Evolutionary conservation across 495 filamentous ascomycete genomes (phyloP), one percentile per base, ranked within the genome.

Genomic region (Aspergillus indologenus): DNA sequence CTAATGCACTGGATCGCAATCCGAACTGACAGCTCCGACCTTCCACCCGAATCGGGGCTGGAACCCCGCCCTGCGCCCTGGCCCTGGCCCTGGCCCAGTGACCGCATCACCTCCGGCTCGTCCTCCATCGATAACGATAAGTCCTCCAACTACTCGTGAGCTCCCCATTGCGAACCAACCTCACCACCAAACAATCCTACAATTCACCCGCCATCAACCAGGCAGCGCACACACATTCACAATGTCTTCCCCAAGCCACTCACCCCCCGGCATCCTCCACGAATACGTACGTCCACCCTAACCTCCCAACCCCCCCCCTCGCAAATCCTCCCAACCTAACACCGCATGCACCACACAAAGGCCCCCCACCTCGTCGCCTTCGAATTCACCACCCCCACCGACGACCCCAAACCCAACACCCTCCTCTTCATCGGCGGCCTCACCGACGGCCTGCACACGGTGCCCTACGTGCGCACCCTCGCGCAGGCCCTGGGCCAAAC

Each of bases 351-450:
- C 49, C n/a, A 9, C 34, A 48, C 26, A 19, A 54, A 86, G 79
- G 74, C 81, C 53, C 68, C 77, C n/a, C 68, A 71, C 42, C 79
- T 88, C 23, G 73, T 79, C 45, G 82, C 83, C 18, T 87, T 86
- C 64, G 85, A 88, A 66, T 82, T 82, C 65, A 69, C 68, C 31
- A 63, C 74, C 11, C 55, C 71, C 45, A 47, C 11, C 47, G 4
- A 60, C 40, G 65, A 65, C 60, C 68, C 67, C 48, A 78, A 74
- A 48, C 66, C 75, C 54, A 86, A 96, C 76, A 85, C 85, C 21
- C 75, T 97, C 23, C 74, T 98, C 63, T 96, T 94, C 74, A 79
- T 96, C 53, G 87, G 86, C 60, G 93, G 94, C 20, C 83, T 98
- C 45, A 87, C 84, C 49, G 92, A 96, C 75, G 90, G 89, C 19